Evolutionary conservation across 2,329 filamentous ascomycete species (phyloP), one percentile per base, ranked within the genome.

Genomic region (Ophiostoma sp.): DNA sequence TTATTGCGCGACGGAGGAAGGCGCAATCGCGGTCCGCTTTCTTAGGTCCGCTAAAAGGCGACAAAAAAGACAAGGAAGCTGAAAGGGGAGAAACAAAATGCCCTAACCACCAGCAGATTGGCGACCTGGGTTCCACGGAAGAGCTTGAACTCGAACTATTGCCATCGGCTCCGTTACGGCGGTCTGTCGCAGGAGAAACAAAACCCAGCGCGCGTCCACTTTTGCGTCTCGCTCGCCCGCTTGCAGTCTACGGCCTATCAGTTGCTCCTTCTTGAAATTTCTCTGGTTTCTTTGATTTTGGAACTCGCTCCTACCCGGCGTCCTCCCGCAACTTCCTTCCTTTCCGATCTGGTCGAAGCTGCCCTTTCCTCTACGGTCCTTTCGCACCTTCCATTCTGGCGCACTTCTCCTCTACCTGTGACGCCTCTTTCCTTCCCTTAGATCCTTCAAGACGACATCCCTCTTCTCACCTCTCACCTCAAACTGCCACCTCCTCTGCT

Each of bases 221-320:
- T 57, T n/a, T 48, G 66, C 57, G 64, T 73, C 36, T 70, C 33
- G 33, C 12, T 73, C 25, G 69, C 61, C 63, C 72, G 45, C 64
- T 61, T 72, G 59, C 25, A 19, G 33, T 36, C 63, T 15, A 28
- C 50, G 50, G 48, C 39, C 69, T 64, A 28, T 72, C 73, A 15
- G 36, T 74, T 33, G 63, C 70, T 64, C 55, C 61, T 74, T 69
- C 72, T 22, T 42, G 50, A 1, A n/a, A 28, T n/a, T 11, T 45
- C 57, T 39, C 36, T 25, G 3, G 22, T 48, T 66, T 64, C 15
- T 22, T 17, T 57, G 17, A 11, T 22, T 25, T 42, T 42, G 1
- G 39, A 55, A 6, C 45, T 11, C 42, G 28, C 9, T 52, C 45
- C 39, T 39, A 63, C 42, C 17, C 22, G 31, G n/a, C 31, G 31